Conservation (phyloP, 228 moss, liverwort and hornwort genomes). For the Sphagnum fallax region DNA sequence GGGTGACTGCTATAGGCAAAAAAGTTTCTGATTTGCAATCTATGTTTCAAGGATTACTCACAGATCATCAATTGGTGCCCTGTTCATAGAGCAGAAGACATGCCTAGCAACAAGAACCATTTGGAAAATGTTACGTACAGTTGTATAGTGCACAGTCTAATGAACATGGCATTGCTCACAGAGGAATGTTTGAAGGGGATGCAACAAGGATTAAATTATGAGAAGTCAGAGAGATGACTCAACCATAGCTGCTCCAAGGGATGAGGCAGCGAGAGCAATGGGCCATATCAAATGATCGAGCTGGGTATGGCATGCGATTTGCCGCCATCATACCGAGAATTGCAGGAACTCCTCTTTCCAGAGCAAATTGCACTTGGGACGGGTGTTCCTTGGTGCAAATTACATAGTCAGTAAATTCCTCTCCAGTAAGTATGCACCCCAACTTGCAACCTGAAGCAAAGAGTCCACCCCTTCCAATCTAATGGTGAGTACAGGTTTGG, state of each 20-base stretch:
- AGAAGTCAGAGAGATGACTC: too few relatives aligned
- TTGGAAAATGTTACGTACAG: too few relatives aligned
- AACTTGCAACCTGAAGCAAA: slow-evolving; percentile 78
- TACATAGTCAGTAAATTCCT: slow-evolving; percentile 85
- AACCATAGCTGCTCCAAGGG: slow-evolving; percentile 70
- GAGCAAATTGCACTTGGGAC: slow-evolving; percentile 92
- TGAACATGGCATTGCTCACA: too few relatives aligned
- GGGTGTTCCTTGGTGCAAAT: slow-evolving; percentile 91
- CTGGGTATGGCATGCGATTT: slow-evolving; percentile 87
- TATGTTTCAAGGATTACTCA: background rate
- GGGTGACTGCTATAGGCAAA: background rate
- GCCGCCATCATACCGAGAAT: slow-evolving; percentile 89
- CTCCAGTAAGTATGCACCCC: slow-evolving; percentile 78
- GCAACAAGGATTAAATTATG: too few relatives aligned
- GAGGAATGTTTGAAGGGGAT: too few relatives aligned
- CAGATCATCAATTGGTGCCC: background rate
- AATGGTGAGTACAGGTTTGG: too few relatives aligned
- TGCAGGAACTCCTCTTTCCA: slow-evolving; percentile 94
- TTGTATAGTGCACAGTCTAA: too few relatives aligned
- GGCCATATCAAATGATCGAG: slow-evolving; percentile 92
- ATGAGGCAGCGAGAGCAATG: slow-evolving; percentile 98
- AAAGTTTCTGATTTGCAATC: background rate
- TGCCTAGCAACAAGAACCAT: too few relatives aligned
- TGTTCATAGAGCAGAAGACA: background rate
- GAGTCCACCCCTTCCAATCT: too few relatives aligned